Base-by-base conservation (phyloP, 2,329 filamentous ascomycete genomes). In the Penicillium sclerotiorum region DNA sequence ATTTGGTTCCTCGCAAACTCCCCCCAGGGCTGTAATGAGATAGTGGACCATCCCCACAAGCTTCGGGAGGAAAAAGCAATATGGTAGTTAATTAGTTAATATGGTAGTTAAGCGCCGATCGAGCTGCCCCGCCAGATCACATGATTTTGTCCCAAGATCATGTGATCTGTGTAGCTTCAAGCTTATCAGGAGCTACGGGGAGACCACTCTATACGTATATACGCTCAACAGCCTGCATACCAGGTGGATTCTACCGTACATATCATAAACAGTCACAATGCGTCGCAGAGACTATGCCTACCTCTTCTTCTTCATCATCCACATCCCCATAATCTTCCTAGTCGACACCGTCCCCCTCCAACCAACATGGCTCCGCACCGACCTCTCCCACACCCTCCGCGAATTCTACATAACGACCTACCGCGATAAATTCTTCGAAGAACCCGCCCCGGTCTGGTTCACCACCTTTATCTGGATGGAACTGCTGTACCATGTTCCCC, bases 341-440 rank as follows among this genome's bases (percentile, higher is more conserved):
- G 77, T 87, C 61, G 85, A 88, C 60, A 73, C 85, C 12, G 78
- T 78, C 27, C 72, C 78, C n/a, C 72, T 84, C 48, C 85, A 84
- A 55, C 84, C 85, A 1, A 40, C 70, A 4, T 66, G 68, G 30
- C 57, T 85, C 8, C 75, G 74, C 40, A 80, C 80, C 0, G 45
- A 68, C 0, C 73, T 81, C 62, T 77, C 84, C 59, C 64, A 65
- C 35, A 53, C 66, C 0, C 52, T 88, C 2, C 80, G 81, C 50
- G 61, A 69, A 2, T 87, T 73, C 68, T 87, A 88, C 67, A 73
- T 86, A 52, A 63, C 71, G 1, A 85, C 77, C 1, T 87, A 86
- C 65, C 74, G 77, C 12, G 85, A 88, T 62, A 80, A 78, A 45
- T 86, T 86, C 73, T 87, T 88, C 70, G 73, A 77, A 27, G 62